A percentile compares a stretch with the other conserved stretches of the same genome.
phyloP scores from a whole-genome alignment of 2,329 filamentous ascomycete species.

The Botryosphaeria agaves region DNA sequence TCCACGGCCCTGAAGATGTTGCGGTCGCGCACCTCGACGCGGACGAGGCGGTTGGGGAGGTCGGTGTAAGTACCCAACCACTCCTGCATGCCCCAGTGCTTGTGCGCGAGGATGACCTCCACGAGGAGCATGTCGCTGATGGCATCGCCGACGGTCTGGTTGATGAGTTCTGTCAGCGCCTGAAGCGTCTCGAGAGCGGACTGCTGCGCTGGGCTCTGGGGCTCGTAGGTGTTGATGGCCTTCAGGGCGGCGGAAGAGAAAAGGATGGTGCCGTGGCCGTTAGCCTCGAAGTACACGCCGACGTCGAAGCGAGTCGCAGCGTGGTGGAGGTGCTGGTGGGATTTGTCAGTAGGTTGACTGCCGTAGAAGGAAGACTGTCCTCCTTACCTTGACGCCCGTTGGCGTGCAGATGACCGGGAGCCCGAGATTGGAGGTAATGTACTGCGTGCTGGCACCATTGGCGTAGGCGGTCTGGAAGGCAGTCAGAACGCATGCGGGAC shows the following conservation, averaged over 20 bases:
- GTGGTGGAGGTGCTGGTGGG: slow-evolving; percentile 90
- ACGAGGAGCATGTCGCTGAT: slow-evolving; percentile 92
- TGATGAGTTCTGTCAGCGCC: slow-evolving; percentile 80
- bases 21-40: slow-evolving; percentile 77
- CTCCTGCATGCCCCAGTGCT: slow-evolving; percentile 74
- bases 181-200: slow-evolving; percentile 72
- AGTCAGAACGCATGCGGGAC: too few relatives aligned
- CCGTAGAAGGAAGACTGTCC: too few relatives aligned
- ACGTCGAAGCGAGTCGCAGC: slow-evolving; percentile 91
- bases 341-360: too few relatives aligned
- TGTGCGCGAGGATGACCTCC: slow-evolving; percentile 90
- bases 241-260: slow-evolving; percentile 76
- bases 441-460: slow-evolving; percentile 86
- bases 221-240: slow-evolving; percentile 60
- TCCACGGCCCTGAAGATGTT: slow-evolving; percentile 83
- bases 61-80: slow-evolving; percentile 91
- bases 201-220: slow-evolving; percentile 82
- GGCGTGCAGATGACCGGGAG: slow-evolving; percentile 85
- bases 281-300: slow-evolving; percentile 96
- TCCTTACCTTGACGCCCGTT: slow-evolving; percentile 96
- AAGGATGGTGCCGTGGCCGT: slow-evolving; percentile 90
- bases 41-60: slow-evolving; percentile 85
- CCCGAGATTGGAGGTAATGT: slow-evolving; percentile 73
- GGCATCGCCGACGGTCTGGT: slow-evolving; percentile 94
- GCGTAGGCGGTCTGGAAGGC: slow-evolving; percentile 89